A percentile compares a stretch with the other conserved stretches of the same genome.
phyloP scores from a whole-genome alignment of 176 grass and related monocot species.

The Oropetium thomaeum region DNA sequence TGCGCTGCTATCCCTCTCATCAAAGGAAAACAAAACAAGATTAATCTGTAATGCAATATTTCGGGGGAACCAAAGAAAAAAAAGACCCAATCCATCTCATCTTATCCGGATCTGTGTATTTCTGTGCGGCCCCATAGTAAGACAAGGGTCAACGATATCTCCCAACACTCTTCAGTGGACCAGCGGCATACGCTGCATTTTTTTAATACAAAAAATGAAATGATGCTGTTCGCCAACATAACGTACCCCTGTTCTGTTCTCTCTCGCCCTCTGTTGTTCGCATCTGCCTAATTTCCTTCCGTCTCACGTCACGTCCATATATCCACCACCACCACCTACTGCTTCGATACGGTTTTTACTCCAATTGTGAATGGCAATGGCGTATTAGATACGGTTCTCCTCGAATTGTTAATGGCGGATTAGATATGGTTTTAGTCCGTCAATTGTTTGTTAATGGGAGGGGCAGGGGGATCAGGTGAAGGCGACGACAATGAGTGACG shows the following conservation, averaged over 20 bases:
- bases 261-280: neutral
- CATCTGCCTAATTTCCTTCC: neutral
- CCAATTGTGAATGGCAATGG: too few species aligned
- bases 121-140: neutral
- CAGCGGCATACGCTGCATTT: neutral
- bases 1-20: neutral
- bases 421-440: neutral
- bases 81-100: neutral
- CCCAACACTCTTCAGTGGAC: neutral
- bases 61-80: too few species aligned
- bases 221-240: constrained; percentile 25
- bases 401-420: neutral
- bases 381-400: neutral
- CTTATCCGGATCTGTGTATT: neutral
- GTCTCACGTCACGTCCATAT: neutral
- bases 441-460: neutral
- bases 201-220: neutral
- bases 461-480: neutral
- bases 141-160: constrained; percentile 2
- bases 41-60: neutral
- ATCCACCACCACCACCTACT: too few species aligned
- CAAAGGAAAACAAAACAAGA: neutral
- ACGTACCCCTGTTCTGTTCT: too few species aligned
- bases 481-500: constrained; percentile 7
- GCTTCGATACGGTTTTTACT: too few species aligned